These are phyloP conservation scores for Leccinum fibrillosum DNA, from an alignment of 768 basidiomycete species.

Conservation along the genomic window DNA sequence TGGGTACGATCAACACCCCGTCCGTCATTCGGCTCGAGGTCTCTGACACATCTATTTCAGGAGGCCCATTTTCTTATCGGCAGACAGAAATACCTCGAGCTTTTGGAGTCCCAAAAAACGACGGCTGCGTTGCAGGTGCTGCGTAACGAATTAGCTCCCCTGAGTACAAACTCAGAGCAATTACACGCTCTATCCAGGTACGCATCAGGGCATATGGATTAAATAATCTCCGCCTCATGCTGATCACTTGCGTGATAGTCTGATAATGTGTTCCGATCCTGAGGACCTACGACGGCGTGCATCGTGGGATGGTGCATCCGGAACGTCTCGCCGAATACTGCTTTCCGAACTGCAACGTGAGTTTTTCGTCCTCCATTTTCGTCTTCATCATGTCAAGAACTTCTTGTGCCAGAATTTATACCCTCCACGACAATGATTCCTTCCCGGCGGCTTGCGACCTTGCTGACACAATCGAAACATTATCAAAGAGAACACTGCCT, in stretches of 20 bases:
- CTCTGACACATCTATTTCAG: slow-evolving; percentile 39
- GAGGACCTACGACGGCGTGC: slow-evolving; percentile 80
- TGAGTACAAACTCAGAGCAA: slow-evolving; percentile 42
- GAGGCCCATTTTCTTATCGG: slow-evolving; percentile 84
- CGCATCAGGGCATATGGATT: too few relatives aligned
- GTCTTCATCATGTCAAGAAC: background rate
- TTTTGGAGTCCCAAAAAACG: slow-evolving; percentile 77
- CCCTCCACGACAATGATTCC: slow-evolving; percentile 93
- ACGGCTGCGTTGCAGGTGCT: slow-evolving; percentile 82
- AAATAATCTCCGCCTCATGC: too few relatives aligned
- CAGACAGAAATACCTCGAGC: slow-evolving; percentile 94
- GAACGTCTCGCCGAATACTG: slow-evolving; percentile 64
- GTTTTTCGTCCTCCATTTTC: slow-evolving; percentile 16
- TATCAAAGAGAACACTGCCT: slow-evolving; percentile 80
- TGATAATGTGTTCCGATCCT: slow-evolving; percentile 38
- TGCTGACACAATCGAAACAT: slow-evolving; percentile 80
- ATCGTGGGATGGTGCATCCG: slow-evolving; percentile 86
- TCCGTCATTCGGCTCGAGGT: slow-evolving; percentile 6
- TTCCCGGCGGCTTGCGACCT: slow-evolving; percentile 76
- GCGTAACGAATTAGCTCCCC: slow-evolving; percentile 82
- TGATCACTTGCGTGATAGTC: too few relatives aligned
- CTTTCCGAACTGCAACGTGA: slow-evolving; percentile 81
- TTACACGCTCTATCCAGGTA: too few relatives aligned
- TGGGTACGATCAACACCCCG: slow-evolving; percentile 48
- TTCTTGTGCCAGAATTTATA: slow-evolving; percentile 64